Conservation (phyloP, 371 early-diverging fungal genomes). For the Rhizopus arrhizus region DNA sequence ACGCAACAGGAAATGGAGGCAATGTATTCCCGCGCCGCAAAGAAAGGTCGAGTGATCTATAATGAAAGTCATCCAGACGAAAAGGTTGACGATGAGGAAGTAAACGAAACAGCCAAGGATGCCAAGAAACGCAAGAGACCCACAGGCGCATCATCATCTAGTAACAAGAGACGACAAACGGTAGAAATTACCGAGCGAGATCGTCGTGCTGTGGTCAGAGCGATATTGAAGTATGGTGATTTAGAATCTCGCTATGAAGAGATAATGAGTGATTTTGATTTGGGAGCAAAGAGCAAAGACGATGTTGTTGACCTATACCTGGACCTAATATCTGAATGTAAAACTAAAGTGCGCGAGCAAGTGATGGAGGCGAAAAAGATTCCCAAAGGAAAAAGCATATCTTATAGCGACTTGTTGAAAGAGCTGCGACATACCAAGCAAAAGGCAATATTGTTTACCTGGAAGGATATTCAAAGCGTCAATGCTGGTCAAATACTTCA, state of each 20-base stretch:
- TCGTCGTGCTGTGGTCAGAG: constrained; percentile 75
- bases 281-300: constrained; percentile 70
- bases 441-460: constrained; percentile 80
- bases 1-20: constrained; percentile 49
- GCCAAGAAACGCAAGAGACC: constrained; percentile 21
- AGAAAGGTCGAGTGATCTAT: constrained; percentile 46
- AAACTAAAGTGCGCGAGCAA: constrained; percentile 65
- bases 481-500: constrained; percentile 81
- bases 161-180: constrained; percentile 14
- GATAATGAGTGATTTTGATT: constrained; percentile 78
- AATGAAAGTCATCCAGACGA: constrained; percentile 36
- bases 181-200: constrained; percentile 74
- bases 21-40: constrained; percentile 55
- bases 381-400: constrained; percentile 2
- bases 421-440: constrained; percentile 64
- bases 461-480: constrained; percentile 76
- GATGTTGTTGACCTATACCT: constrained; percentile 58
- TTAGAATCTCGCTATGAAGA: constrained; percentile 76
- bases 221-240: constrained; percentile 82
- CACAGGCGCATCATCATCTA: constrained; percentile 7
- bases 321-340: constrained; percentile 75
- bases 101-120: constrained; percentile 8
- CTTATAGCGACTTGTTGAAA: constrained; percentile 48
- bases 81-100: constrained; percentile 39
- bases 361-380: constrained; percentile 20